Evolutionary conservation across 2,329 filamentous ascomycete species (phyloP).

Genomic region (Niveomyces coronatus): DNA sequence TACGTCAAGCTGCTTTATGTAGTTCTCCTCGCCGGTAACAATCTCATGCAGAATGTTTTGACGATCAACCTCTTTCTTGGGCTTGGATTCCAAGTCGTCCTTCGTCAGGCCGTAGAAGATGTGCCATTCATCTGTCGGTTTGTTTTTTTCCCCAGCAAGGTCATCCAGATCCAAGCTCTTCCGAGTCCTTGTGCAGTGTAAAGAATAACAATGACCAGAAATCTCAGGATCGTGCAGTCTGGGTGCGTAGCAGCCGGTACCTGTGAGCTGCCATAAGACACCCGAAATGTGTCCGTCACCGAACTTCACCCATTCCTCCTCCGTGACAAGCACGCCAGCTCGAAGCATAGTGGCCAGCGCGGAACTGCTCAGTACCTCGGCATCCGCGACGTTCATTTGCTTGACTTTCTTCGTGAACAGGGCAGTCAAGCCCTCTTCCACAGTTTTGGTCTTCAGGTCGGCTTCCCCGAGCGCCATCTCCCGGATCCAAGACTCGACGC

Average conservation of each 20-base stretch:
- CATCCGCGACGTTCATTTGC: conserved; percentile 97
- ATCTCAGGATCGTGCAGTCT: conserved; percentile 65
- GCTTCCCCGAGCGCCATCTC: conserved; percentile 85
- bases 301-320: conserved; percentile 98
- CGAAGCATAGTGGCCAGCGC: conserved; percentile 74
- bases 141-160: conserved; percentile 56
- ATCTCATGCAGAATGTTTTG: conserved; percentile 96
- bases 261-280: conserved; percentile 87
- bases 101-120: conserved; percentile 79
- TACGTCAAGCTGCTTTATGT: conserved; percentile 81
- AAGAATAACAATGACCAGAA: conserved; percentile 76
- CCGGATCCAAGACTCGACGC: conserved; percentile 77
- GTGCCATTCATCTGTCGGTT: conserved; percentile 69
- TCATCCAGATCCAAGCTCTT: conserved; percentile 88
- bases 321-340: conserved; percentile 66
- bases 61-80: conserved; percentile 81
- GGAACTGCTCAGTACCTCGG: conserved; percentile 70
- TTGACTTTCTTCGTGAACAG: conserved; percentile 92
- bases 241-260: conserved; percentile 81
- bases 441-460: conserved; percentile 72
- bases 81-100: conserved; percentile 58
- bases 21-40: conserved; percentile 83
- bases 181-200: conserved; percentile 86
- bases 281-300: conserved; percentile 71
- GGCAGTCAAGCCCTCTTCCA: conserved; percentile 78